Evolutionary conservation across 2,329 filamentous ascomycete species (phyloP), one percentile per base, ranked within the genome.

Genomic region (Colletotrichum eleusines): DNA sequence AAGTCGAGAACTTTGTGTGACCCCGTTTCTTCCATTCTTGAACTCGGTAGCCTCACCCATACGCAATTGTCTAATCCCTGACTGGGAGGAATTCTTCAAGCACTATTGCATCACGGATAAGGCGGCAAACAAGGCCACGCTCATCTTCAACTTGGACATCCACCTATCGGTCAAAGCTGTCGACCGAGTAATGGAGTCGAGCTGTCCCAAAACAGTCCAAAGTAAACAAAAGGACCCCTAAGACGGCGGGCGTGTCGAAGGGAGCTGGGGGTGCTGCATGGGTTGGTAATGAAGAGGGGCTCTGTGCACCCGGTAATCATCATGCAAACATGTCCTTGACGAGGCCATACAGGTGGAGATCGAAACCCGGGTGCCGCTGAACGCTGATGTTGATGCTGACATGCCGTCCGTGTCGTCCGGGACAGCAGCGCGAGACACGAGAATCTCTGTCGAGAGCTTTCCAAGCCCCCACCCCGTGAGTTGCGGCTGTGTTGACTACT

Each of bases 191-290:
- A 23, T 54, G 51, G 31, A 31, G 42, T 31, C 53, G 16, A 63
- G 64, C 61, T 63, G 58, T 71, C 64, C 68, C 40, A 68, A 38
- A 68, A 62, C 59, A 26, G 68, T 68, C 64, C 23, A 71, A 71
- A 71, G 68, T 71, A 71, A 71, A 71, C 64, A 71, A 68, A 68
- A 38, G 53, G 51, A 58, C 68, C 64, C 68, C 68, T 68, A 71
- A 62, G 68, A 63, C 58, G 38, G 28, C 51, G 51, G 64, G 64
- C 58, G 58, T 71, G 57, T 68, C 51, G 57, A 63, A 35, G 50
- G 51, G 51, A 71, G 68, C 68, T 54, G 51, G 64, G 68, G 68
- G 40, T 67, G 68, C 63, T 71, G 63, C 64, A 66, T 54, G 63
- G 40, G 23, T 16, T 60, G 55, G 51, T 46, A 26, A 53, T 33